Conservation (phyloP, 495 filamentous ascomycete genomes). For the Talaromyces nanjingensis region DNA sequence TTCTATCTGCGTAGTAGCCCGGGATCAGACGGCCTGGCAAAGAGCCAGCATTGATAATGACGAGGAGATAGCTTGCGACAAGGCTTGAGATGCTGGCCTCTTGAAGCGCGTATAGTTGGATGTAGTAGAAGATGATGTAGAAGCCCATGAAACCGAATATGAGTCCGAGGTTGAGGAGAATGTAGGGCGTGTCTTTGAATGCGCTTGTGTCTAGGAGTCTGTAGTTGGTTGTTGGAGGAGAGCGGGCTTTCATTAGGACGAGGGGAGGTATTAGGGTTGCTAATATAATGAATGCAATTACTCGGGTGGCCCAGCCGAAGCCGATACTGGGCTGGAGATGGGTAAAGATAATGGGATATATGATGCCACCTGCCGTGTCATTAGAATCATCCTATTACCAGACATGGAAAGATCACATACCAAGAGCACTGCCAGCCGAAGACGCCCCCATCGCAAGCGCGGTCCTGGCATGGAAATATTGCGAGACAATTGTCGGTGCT, state of each 20-base stretch:
- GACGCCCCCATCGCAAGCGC: slow-evolving; percentile 65
- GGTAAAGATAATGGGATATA: slow-evolving; percentile 60
- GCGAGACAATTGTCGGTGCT: slow-evolving; percentile 49
- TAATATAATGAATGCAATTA: slow-evolving; percentile 62
- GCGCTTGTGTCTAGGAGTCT: slow-evolving; percentile 26
- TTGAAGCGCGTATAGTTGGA: slow-evolving; percentile 20
- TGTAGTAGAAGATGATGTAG: slow-evolving; percentile 40
- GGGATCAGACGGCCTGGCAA: slow-evolving; percentile 39
- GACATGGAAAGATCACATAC: neutral
- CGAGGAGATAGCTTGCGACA: slow-evolving; percentile 47
- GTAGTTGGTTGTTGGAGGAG: neutral
- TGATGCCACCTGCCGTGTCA: slow-evolving; percentile 38
- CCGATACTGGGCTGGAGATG: slow-evolving; percentile 56
- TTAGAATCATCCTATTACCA: neutral
- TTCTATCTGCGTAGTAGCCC: slow-evolving; percentile 29
- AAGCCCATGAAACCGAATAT: slow-evolving; percentile 30
- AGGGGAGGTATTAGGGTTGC: neutral
- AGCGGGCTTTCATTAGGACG: neutral
- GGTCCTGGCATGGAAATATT: slow-evolving; percentile 64
- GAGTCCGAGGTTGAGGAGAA: slow-evolving; percentile 21
- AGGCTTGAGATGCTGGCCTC: slow-evolving; percentile 13
- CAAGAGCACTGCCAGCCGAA: slow-evolving; percentile 46
- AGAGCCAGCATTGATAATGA: slow-evolving; percentile 47
- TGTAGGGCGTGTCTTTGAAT: slow-evolving; percentile 29
- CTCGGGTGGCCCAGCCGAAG: slow-evolving; percentile 69